Percentiles rank a stretch among this genome's conserved stretches.
Conservation (phyloP, 495 filamentous ascomycete species). For the Acidomyces sp. region DNA sequence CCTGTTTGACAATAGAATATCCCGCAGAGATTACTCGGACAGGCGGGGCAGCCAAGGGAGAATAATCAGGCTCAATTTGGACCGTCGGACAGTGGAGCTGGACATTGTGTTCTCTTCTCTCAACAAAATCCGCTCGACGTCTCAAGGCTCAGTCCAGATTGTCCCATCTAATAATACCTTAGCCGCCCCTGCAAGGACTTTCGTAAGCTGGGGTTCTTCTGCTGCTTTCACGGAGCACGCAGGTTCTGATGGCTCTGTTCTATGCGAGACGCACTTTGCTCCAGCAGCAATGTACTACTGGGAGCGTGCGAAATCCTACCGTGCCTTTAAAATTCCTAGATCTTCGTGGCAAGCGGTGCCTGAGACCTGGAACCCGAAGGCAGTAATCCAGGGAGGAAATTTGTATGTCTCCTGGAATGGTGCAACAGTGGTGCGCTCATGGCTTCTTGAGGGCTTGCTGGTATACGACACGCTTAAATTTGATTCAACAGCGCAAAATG, state of each 20-base stretch:
- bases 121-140: slow-evolving; percentile 17
- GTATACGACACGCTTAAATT: too few relatives aligned
- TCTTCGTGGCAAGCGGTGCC: slow-evolving; percentile 11
- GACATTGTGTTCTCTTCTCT: not conserved
- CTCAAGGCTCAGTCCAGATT: slow-evolving; percentile 50
- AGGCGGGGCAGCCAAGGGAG: slow-evolving; percentile 1
- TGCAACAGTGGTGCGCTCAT: slow-evolving; percentile 10
- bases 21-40: not conserved
- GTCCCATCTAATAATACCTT: slow-evolving; percentile 39
- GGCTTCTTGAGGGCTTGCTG: slow-evolving; percentile 5
- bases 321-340: slow-evolving; percentile 14
- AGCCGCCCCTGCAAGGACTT: slow-evolving; percentile 18
- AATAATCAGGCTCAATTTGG: slow-evolving; percentile 10
- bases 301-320: slow-evolving; percentile 11
- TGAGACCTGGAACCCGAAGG: slow-evolving; percentile 8
- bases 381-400: slow-evolving; percentile 2
- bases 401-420: slow-evolving; percentile 17
- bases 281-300: not conserved
- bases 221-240: slow-evolving; percentile 43
- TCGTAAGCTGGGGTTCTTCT: slow-evolving; percentile 48
- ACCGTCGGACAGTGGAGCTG: slow-evolving; percentile 2
- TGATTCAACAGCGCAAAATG: too few relatives aligned
- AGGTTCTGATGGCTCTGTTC: slow-evolving; percentile 29
- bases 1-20: slow-evolving; percentile 20
- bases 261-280: slow-evolving; percentile 19